Base-by-base conservation (phyloP, 768 basidiomycete genomes). In the Mycena pura region DNA sequence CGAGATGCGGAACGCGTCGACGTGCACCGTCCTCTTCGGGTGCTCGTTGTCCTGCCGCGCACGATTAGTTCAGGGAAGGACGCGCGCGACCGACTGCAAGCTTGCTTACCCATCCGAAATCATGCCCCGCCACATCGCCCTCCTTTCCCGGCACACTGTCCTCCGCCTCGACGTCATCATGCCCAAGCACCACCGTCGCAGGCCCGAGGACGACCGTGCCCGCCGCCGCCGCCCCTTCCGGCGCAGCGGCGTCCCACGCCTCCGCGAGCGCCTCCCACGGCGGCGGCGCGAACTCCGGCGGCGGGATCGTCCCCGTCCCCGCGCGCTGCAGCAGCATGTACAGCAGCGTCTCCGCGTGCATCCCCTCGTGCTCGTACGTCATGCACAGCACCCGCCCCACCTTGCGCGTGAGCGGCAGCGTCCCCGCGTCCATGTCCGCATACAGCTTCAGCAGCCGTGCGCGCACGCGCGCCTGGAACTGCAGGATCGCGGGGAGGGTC, bases 321-420 rank as follows among this genome's bases (percentile, higher is more conserved):
- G 90, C 86, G 44, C 87, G 84, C 72, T 95, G 96, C 5, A 96
- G 71, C 11, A 96, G 86, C 94, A 98, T 98, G 74, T 98, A 99
- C 3, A 99, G 79, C 24, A 99, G 79, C 0, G 97, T 99, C 82
- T 99, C 97, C 3, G 84, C 81, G 70, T 99, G 96, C 73, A 93
- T 79, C 5, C 85, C 92, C 71, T 98, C 95, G 67, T 99, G 96
- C 74, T 96, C 95, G 53, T 84, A 86, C 0, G 92, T 91, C 90
- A 98, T 95, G 77, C 90, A 94, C 15, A 99, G 77, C 3, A 95
- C 91, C 44, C 96, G 82, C 4, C 83, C 92, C 7, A 90, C 74
- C 70, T 84, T 88, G 48, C 90, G 84, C 3, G 86, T 88, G 66
- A 93, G 68, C 13, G 78, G 53, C 57, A 78, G 75, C 65, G 78